These are phyloP conservation scores for Nematocida ironsii DNA, from an alignment of 371 early-diverging fungal species.

Conservation along the genomic window DNA sequence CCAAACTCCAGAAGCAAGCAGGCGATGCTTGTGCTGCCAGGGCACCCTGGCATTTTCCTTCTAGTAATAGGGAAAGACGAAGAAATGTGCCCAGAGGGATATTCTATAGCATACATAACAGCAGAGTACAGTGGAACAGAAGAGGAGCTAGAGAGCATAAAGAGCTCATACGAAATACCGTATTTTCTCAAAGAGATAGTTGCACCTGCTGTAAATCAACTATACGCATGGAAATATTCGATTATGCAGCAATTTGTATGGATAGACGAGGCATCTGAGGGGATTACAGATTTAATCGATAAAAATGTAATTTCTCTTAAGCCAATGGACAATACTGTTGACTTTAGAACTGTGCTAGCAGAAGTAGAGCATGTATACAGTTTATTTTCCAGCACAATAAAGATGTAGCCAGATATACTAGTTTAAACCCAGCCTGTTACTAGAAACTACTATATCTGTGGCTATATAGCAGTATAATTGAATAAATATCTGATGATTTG, in stretches of 20 bases:
- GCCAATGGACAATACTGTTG: slow-evolving; percentile 57
- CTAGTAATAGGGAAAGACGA: slow-evolving; percentile 66
- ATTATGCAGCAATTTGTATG: slow-evolving; percentile 42
- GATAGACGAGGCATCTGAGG: slow-evolving; percentile 26
- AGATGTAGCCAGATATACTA: too few species aligned
- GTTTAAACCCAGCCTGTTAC: too few species aligned
- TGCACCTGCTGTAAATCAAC: slow-evolving; percentile 2
- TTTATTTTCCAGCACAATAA: background rate
- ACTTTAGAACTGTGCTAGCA: slow-evolving; percentile 37
- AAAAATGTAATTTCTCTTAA: slow-evolving; percentile 13
- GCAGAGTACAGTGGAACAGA: slow-evolving; percentile 61
- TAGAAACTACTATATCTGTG: too few species aligned
- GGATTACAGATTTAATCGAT: background rate
- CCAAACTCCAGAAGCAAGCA: slow-evolving; percentile 26
- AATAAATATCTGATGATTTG: too few species aligned
- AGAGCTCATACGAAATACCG: background rate
- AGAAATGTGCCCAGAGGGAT: slow-evolving; percentile 66
- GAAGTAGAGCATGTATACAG: slow-evolving; percentile 24
- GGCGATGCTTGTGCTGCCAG: slow-evolving; percentile 48
- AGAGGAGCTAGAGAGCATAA: background rate
- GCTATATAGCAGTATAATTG: too few species aligned
- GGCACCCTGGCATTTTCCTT: slow-evolving; percentile 68
- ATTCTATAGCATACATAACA: slow-evolving; percentile 68
- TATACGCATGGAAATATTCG: slow-evolving; percentile 37
- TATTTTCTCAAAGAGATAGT: background rate